Evolutionary conservation across 495 filamentous ascomycete genomes (phyloP).

Genomic region (Pseudomonodictys pantanalensis): DNA sequence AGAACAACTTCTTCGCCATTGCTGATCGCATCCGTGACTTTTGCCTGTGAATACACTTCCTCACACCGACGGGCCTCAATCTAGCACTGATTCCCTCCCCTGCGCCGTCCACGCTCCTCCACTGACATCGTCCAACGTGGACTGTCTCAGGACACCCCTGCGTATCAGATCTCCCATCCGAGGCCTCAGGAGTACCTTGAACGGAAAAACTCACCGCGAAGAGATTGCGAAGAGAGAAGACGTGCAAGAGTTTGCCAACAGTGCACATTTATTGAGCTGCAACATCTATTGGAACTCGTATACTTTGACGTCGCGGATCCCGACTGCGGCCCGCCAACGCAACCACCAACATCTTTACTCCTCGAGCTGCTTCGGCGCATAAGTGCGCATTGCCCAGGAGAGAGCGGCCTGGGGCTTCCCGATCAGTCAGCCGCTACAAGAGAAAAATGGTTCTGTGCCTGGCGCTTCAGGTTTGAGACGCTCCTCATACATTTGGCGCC

Average conservation of each 20-base stretch:
- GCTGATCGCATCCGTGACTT: not conserved
- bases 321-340: no score
- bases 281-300: no score
- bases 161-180: slow-evolving; percentile 18
- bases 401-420: slow-evolving; percentile 14
- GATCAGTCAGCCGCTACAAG: slow-evolving; percentile 4
- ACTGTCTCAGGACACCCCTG: slow-evolving; percentile 28
- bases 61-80: not conserved
- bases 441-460: slow-evolving; percentile 29
- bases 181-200: not conserved
- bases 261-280: not conserved
- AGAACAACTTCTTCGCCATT: slow-evolving; percentile 1
- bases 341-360: slow-evolving; percentile 2
- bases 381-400: slow-evolving; percentile 5
- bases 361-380: slow-evolving; percentile 14
- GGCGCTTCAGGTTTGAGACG: slow-evolving; percentile 33
- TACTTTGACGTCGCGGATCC: no score
- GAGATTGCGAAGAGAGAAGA: not conserved
- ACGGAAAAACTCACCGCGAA: not conserved
- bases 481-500: slow-evolving; percentile 22
- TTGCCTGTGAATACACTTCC: not conserved
- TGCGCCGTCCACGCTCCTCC: not conserved
- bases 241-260: not conserved
- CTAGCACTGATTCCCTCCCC: not conserved
- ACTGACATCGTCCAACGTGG: slow-evolving; percentile 20